Percentiles rank a stretch among this genome's conserved stretches.
Evolutionary conservation across 805 yeast species (phyloP).

Genomic region (Candida sanyiensis): DNA sequence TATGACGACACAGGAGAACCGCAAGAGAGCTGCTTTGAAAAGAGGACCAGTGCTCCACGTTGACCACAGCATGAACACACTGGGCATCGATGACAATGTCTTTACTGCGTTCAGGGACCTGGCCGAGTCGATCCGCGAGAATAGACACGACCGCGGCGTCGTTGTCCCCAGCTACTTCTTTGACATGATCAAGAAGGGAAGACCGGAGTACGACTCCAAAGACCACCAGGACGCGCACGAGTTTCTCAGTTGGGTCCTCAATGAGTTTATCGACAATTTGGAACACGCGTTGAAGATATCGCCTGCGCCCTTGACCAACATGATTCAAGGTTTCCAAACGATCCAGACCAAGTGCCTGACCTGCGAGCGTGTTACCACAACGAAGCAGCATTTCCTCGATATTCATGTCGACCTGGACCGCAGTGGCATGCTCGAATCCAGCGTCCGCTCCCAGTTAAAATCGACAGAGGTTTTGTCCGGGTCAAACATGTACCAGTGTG

Average conservation of each 20-base stretch:
- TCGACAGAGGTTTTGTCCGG: constrained; percentile 82
- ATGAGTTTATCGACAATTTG: constrained; percentile 54
- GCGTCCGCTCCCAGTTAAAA: constrained; percentile 67
- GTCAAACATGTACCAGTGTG: constrained; percentile 89
- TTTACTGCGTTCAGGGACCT: constrained; percentile 75
- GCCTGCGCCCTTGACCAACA: background rate
- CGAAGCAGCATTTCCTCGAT: constrained; percentile 82
- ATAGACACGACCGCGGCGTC: constrained; percentile 64
- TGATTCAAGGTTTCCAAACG: constrained; percentile 81
- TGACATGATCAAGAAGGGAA: constrained; percentile 71
- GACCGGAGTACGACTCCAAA: constrained; percentile 76
- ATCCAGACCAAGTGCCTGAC: constrained; percentile 86
- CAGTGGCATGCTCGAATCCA: constrained; percentile 68
- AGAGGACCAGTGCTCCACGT: constrained; percentile 81
- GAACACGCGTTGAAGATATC: constrained; percentile 12
- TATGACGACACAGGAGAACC: constrained; percentile 50
- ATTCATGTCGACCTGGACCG: constrained; percentile 78
- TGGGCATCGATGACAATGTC: constrained; percentile 44
- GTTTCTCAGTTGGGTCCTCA: constrained; percentile 80
- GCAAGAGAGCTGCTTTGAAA: constrained; percentile 71
- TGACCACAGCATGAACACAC: constrained; percentile 57
- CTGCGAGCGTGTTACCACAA: constrained; percentile 69
- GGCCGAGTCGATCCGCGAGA: constrained; percentile 78
- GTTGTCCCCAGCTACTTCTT: constrained; percentile 77
- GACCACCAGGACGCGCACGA: constrained; percentile 99